phyloP scores from a whole-genome alignment of 2,329 filamentous ascomycete species.

The Paraphaeosphaeria sporulosa region DNA sequence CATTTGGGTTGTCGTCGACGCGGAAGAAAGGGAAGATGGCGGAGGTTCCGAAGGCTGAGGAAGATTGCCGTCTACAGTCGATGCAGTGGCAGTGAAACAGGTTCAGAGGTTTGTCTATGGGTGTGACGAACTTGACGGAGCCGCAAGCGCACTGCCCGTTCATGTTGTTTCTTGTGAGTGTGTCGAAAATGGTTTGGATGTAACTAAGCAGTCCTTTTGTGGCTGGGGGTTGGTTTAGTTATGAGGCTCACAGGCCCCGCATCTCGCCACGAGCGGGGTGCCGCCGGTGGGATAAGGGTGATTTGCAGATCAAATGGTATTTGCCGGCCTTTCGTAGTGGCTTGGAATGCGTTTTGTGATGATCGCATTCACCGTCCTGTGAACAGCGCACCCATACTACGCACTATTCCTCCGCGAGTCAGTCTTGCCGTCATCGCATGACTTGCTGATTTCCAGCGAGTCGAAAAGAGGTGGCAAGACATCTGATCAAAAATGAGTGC shows the following conservation, averaged over 20 bases:
- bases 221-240: background rate
- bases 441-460: too few relatives aligned
- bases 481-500: too few relatives aligned
- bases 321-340: background rate
- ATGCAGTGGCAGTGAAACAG: slow-evolving; percentile 76
- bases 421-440: background rate
- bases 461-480: too few relatives aligned
- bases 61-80: slow-evolving; percentile 70
- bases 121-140: slow-evolving; percentile 68
- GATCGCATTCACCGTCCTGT: background rate
- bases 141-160: slow-evolving; percentile 68
- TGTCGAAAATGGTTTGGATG: background rate
- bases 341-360: background rate
- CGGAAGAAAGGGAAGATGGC: slow-evolving; percentile 74
- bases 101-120: slow-evolving; percentile 65
- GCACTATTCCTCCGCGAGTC: background rate
- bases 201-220: background rate
- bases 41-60: slow-evolving; percentile 72
- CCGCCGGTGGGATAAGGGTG: background rate
- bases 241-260: slow-evolving; percentile 16
- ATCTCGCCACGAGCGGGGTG: slow-evolving; percentile 18
- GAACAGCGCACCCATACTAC: background rate
- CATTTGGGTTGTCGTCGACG: slow-evolving; percentile 54
- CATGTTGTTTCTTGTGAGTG: slow-evolving; percentile 20
- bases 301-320: background rate